Base-by-base conservation (phyloP, 1,139 yeast genomes). In the Saccharomycopsis crataegensis region DNA sequence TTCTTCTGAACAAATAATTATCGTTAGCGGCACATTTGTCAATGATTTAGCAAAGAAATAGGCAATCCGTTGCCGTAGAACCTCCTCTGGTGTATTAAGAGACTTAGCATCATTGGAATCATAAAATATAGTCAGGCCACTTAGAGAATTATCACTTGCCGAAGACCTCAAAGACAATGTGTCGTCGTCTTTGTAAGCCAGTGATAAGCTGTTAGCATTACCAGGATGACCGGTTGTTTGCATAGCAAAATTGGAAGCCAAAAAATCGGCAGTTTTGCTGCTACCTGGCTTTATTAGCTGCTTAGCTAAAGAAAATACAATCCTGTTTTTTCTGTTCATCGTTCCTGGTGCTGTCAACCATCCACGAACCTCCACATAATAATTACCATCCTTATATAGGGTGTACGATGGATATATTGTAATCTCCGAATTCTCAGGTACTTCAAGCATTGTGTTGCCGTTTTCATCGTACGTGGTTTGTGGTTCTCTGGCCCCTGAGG, bases 341-440 rank as follows among this genome's bases (percentile, higher is more conserved):
- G 76, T 73, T 1, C 93, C 94, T 0, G 90, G 90, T 46, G 87
- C 74, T 56, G 76, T 80, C 8, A 88, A 74, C 78, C 86, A 79
- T 3, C 96, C 96, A 49, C 86, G 77, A 2, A 89, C 79, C 51
- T 82, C 81, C 1, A 90, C 82, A 50, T 76, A 73, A 63, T 70
- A 82, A 28, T 62, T 63, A 6, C 65, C 66, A 8, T 67, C 68
- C 16, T 61, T 61, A 6, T 59, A 61, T 22, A 84, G 69, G 0
- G 89, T 76, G 65, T 84, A 87, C 6, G 88, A 78, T 1, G 91
- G 91, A 61, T 82, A 86, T 7, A 76, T 64, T 3, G 52, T 51
- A 14, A 54, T 41, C 32, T 51, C 57, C 3, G 55, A 43, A 38
- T 51, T 48, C n/a, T 48, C 50, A 3, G 54, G 57, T 9, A 52